Evolutionary conservation across 306 rosid genomes (phyloP), one percentile per base, ranked within the genome.

Genomic region (Prunus kanzakura): DNA sequence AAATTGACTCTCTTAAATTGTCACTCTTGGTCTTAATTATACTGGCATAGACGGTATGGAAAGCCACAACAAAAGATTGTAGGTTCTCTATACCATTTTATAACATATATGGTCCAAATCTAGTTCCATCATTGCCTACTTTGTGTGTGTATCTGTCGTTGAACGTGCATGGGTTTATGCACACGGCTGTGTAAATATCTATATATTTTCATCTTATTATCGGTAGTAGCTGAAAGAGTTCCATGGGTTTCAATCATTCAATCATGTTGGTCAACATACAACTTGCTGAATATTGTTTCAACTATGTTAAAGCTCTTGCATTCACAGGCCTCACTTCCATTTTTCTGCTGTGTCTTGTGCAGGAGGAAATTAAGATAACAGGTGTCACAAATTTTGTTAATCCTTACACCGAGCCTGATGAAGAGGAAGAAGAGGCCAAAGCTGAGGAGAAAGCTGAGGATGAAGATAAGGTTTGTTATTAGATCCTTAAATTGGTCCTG

Each of bases 281-380:
- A 43, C 27, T 1, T 15, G 54, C 56, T 43, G 57, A 25, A 23
- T 58, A 58, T 16, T 43, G 16, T 69, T 43, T 56, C 8, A 60
- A 19, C 41, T 22, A n/a, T 29, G 57, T 46, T 29, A 20, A 64
- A 49, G 6, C 72, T 58, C 25, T 30, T 64, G 55, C 61, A 51
- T 50, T 72, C 16, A 52, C 54, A 32, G 73, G 74, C 52, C 68
- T 76, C 47, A 76, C 58, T 61, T 75, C 55, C 51, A 43, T 67
- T 30, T n/a, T 5, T 76, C 22, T 63, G 76, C 30, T 70, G 50
- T 64, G 72, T 64, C 56, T 67, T 62, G 71, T 80, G 81, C 88
- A 96, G 99, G 99, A 96, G 78, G 99, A 96, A 78, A 91, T 95
- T 82, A 92, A 96, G 88, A 92, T 96, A 79, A 91, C 88, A 46